Percentiles rank a stretch among this genome's conserved stretches.
phyloP scores from a whole-genome alignment of 306 rosid species.

The Rosa multiflora region DNA sequence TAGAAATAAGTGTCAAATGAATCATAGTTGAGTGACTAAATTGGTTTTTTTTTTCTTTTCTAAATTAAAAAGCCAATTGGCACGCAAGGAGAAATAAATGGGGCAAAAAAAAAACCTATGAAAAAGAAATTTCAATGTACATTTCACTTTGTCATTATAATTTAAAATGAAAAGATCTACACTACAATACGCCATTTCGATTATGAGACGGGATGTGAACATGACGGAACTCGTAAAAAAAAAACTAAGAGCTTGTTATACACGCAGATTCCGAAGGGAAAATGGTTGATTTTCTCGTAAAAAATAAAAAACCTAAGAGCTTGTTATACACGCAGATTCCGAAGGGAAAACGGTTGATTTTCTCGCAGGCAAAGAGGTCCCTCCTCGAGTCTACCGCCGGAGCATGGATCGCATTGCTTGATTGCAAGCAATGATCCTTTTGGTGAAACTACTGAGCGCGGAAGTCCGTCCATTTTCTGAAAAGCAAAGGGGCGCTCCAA shows the following conservation, averaged over 20 bases:
- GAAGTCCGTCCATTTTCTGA: background rate
- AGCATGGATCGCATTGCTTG: background rate
- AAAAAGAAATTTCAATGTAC: no score
- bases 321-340: background rate
- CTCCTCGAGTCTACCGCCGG: background rate
- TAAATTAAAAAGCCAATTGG: no score
- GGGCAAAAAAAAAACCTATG: no score
- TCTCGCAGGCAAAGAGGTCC: background rate
- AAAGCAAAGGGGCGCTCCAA: background rate
- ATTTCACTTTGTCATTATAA: no score
- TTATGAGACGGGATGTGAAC: no score
- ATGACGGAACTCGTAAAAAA: no score
- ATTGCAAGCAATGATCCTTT: background rate
- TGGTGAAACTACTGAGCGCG: background rate
- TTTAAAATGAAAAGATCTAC: no score
- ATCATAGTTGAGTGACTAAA: no score
- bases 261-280: background rate
- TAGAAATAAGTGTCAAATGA: no score
- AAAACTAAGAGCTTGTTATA: background rate
- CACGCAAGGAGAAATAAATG: no score
- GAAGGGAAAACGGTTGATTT: background rate
- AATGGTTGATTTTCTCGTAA: background rate
- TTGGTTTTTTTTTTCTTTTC: no score
- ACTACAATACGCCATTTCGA: no score
- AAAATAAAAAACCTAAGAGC: background rate